Evolutionary conservation across 495 filamentous ascomycete genomes (phyloP), one percentile per base, ranked within the genome.

Genomic region (Penicillium macrosclerotiorum): DNA sequence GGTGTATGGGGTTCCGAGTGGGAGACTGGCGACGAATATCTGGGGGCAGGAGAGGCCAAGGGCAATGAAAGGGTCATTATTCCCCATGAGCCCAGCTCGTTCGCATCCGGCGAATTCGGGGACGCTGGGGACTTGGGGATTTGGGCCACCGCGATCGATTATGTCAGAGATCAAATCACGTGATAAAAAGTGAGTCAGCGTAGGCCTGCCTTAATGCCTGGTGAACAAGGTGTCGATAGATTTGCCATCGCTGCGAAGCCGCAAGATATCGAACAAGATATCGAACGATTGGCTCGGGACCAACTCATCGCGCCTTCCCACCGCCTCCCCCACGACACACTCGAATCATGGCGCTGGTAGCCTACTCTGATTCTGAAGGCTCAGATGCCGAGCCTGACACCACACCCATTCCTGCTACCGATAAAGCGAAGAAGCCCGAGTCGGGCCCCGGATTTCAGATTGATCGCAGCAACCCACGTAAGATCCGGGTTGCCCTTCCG

Each of bases 351-450:
- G 81, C 71, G 20, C 71, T 93, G 22, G 87, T 93, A 41, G 80
- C 84, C 45, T 93, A 94, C 57, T 89, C 89, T 24, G 90, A 93
- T 54, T 94, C 89, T 0, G 90, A 95, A 51, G 81, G 69, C 26
- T 86, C 86, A 11, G 88, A 91, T 31, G 54, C 64, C n/a, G 77
- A 85, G 47, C 37, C 46, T 9, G 45, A 60, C 11, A 49, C 58
- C 13, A 56, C 62, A 30, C 31, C 67, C n/a, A 39, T 59, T 13
- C 52, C 67, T 14, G 47, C 35, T 60, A 62, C 31, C 49, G 69
- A 49, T 24, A 57, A 66, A 72, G 69, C 77, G 23, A 49, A 53
- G 41, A 68, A 67, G 36, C 83, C 87, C 59, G 82, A 86, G 52
- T 85, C 90, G 52, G 78, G 90, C 42, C 12, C 47, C 7, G 50